A percentile compares a stretch with the other conserved stretches of the same genome.
Conservation (phyloP, 805 yeast species). For the Metschnikowia sp. region DNA sequence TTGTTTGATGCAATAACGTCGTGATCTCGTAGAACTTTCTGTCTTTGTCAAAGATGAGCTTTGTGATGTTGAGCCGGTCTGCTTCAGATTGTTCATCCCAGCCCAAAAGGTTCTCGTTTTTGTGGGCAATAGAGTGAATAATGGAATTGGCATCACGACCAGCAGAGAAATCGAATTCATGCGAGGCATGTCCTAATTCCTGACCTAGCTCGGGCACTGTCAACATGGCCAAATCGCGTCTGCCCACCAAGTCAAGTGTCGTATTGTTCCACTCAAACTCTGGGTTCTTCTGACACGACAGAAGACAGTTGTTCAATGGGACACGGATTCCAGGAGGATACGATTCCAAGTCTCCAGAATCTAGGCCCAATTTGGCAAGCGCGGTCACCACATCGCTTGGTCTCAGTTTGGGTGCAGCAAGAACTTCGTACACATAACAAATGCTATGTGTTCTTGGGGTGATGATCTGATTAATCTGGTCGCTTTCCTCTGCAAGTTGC, state of each 20-base stretch:
- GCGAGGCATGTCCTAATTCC: conserved; percentile 1
- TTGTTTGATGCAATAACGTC: conserved; percentile 65
- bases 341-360: conserved; percentile 52
- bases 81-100: conserved; percentile 74
- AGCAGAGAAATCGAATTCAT: not conserved
- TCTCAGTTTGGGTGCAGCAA: conserved; percentile 52
- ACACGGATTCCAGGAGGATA: conserved; percentile 70
- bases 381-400: conserved; percentile 55
- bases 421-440: conserved; percentile 57
- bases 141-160: conserved; percentile 38
- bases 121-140: conserved; percentile 36
- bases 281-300: conserved; percentile 50
- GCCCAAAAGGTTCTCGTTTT: conserved; percentile 46
- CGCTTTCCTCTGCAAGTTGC: conserved; percentile 60
- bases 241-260: conserved; percentile 57
- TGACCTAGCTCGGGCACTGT: conserved; percentile 7
- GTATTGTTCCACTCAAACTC: conserved; percentile 45
- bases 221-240: conserved; percentile 56
- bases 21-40: conserved; percentile 77
- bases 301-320: conserved; percentile 62
- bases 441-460: conserved; percentile 66
- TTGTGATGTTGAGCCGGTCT: conserved; percentile 64
- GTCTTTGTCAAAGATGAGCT: conserved; percentile 71
- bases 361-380: conserved; percentile 57
- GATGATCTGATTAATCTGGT: conserved; percentile 52